Percentiles rank a stretch among this genome's conserved stretches.
phyloP scores from a whole-genome alignment of 2,329 filamentous ascomycete species.

The Lachnellula occidentalis region DNA sequence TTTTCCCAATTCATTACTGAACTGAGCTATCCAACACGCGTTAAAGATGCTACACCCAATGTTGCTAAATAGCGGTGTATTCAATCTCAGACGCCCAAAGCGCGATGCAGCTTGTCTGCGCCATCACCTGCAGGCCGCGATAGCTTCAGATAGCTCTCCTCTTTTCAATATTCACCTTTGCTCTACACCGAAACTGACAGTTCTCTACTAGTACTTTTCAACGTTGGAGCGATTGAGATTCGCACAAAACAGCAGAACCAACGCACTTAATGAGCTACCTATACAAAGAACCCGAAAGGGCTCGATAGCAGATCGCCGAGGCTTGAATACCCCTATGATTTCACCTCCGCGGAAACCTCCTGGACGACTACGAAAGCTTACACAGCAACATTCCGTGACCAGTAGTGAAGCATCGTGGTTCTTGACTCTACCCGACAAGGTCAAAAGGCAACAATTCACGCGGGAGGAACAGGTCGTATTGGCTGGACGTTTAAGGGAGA shows the following conservation, averaged over 20 bases:
- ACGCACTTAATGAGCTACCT: slow-evolving; percentile 27
- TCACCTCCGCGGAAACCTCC: slow-evolving; percentile 21
- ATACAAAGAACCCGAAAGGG: slow-evolving; percentile 23
- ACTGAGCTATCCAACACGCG: background rate
- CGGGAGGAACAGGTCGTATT: slow-evolving; percentile 64
- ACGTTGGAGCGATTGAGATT: slow-evolving; percentile 65
- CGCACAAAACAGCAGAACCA: slow-evolving; percentile 42
- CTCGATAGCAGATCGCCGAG: slow-evolving; percentile 27
- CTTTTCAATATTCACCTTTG: background rate
- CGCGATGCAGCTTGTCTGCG: background rate
- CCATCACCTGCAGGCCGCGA: background rate
- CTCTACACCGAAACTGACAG: slow-evolving; percentile 6
- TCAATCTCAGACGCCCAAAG: background rate
- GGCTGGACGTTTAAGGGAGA: slow-evolving; percentile 46
- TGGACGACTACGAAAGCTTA: slow-evolving; percentile 24
- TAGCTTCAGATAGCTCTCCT: background rate
- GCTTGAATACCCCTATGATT: slow-evolving; percentile 22
- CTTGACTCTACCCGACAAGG: slow-evolving; percentile 64
- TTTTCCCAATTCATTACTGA: background rate
- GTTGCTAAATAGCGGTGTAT: background rate
- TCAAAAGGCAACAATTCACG: slow-evolving; percentile 65
- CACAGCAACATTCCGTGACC: slow-evolving; percentile 34
- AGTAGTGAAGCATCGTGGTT: slow-evolving; percentile 63
- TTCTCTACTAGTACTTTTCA: slow-evolving; percentile 59
- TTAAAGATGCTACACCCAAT: background rate